Conservation (phyloP, 2,329 filamentous ascomycete species). For the Trematosphaeria pertusa region DNA sequence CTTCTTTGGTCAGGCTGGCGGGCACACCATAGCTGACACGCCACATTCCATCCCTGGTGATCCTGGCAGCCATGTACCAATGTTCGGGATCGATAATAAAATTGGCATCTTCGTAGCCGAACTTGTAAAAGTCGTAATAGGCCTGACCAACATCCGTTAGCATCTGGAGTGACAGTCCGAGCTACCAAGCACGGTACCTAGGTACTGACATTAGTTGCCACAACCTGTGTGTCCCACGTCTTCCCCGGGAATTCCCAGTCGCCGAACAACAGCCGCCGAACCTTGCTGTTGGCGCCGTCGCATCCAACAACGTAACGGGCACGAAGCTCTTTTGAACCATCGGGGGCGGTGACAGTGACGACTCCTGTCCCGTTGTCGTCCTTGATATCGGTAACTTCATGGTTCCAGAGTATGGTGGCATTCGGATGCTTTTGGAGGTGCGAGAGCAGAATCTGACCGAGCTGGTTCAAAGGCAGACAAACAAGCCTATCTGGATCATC, state of each 20-base stretch:
- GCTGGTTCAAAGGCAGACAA: too few species aligned
- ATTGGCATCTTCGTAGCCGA: constrained; percentile 60
- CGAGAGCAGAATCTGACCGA: too few species aligned
- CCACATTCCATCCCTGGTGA: constrained; percentile 64
- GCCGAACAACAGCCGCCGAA: constrained; percentile 41
- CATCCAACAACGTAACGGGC: constrained; percentile 74
- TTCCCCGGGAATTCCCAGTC: constrained; percentile 59
- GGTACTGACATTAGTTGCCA: constrained; percentile 65
- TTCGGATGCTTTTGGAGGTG: too few species aligned
- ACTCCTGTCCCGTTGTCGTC: too few species aligned
- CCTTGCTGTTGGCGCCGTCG: constrained; percentile 72
- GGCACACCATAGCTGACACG: constrained; percentile 66
- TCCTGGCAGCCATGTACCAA: constrained; percentile 65
- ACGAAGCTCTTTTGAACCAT: too few species aligned
- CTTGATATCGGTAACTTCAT: too few species aligned
- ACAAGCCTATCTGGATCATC: too few species aligned
- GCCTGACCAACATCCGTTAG: too few species aligned
- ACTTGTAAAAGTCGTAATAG: constrained; percentile 62
- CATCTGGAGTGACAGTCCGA: too few species aligned
- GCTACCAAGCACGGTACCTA: too few species aligned
- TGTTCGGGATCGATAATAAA: constrained; percentile 66
- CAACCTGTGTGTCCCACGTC: constrained; percentile 65
- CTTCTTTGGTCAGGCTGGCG: constrained; percentile 58
- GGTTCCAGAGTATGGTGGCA: too few species aligned
- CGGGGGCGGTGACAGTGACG: too few species aligned